Evolutionary conservation across 805 yeast species (phyloP).

Genomic region (Starmerella tilneyi): DNA sequence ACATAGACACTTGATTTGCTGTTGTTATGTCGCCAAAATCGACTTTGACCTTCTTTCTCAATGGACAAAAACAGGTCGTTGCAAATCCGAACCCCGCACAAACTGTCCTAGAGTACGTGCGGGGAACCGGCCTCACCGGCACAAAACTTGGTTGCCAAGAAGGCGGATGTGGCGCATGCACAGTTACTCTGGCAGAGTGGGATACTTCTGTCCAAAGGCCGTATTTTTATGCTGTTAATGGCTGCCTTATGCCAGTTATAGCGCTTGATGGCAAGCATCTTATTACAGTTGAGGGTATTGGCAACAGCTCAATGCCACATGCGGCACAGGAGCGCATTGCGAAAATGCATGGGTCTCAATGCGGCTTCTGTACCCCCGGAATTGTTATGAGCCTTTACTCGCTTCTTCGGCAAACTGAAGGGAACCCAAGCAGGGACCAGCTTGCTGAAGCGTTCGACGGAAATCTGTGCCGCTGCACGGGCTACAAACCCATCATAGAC

Average conservation of each 20-base stretch:
- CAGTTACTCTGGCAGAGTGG: conserved; percentile 36
- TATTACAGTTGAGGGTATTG: conserved; percentile 42
- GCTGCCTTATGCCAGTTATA: conserved; percentile 40
- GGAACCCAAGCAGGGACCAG: conserved; percentile 34
- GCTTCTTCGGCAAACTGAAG: conserved; percentile 34
- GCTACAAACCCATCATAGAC: conserved; percentile 42
- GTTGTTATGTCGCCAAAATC: neutral
- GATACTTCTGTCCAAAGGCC: conserved; percentile 28
- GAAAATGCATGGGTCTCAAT: conserved; percentile 41
- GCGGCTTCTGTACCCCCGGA: conserved; percentile 45
- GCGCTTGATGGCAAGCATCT: conserved; percentile 40
- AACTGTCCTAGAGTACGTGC: conserved; percentile 37
- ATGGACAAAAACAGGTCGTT: conserved; percentile 34
- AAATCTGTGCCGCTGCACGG: conserved; percentile 42
- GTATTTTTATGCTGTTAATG: conserved; percentile 35
- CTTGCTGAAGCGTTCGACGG: conserved; percentile 41
- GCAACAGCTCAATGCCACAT: conserved; percentile 35
- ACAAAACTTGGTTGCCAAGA: conserved; percentile 43
- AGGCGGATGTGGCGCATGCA: conserved; percentile 45
- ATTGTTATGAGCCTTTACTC: conserved; percentile 42
- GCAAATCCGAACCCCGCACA: conserved; percentile 38
- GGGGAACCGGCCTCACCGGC: conserved; percentile 35
- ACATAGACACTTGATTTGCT: neutral
- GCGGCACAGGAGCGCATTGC: conserved; percentile 44
- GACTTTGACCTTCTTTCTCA: conserved; percentile 32